Conservation (phyloP, 257 asterid species). For the Misopates orontium region DNA sequence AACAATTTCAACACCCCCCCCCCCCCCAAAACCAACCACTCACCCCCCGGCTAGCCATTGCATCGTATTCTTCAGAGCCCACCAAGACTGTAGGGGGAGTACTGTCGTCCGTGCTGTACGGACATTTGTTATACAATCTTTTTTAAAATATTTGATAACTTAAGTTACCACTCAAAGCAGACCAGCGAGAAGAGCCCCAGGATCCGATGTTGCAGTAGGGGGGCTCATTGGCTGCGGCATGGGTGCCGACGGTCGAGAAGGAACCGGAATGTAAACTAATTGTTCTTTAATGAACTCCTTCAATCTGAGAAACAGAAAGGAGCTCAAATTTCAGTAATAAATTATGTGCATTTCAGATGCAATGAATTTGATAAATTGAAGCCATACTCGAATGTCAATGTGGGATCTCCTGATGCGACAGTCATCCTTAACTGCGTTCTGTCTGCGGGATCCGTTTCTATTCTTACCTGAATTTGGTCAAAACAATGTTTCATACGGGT, state of each 20-base stretch:
- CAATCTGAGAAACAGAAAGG: slow-evolving; percentile 44
- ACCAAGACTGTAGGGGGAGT: slow-evolving; percentile 26
- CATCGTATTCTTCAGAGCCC: slow-evolving; percentile 31
- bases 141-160: slow-evolving; percentile 7
- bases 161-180: slow-evolving; percentile 48
- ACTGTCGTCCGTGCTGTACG: slow-evolving; percentile 30
- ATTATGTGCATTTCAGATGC: slow-evolving; percentile 8
- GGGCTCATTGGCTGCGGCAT: slow-evolving; percentile 50
- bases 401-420: slow-evolving; percentile 83
- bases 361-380: slow-evolving; percentile 4
- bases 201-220: slow-evolving; percentile 58
- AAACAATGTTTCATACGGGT: slow-evolving; percentile 14
- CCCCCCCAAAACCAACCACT: slow-evolving; percentile 13
- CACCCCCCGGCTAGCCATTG: slow-evolving; percentile 55
- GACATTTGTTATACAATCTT: slow-evolving; percentile 39
- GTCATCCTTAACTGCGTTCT: slow-evolving; percentile 93
- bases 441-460: slow-evolving; percentile 97
- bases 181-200: slow-evolving; percentile 82
- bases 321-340: slow-evolving; percentile 15
- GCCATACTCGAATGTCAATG: slow-evolving; percentile 79
- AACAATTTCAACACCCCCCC: slow-evolving; percentile 20
- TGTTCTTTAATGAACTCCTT: slow-evolving; percentile 87
- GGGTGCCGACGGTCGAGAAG: slow-evolving; percentile 48
- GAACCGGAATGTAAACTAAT: slow-evolving; percentile 55
- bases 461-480: slow-evolving; percentile 56